Evolutionary conservation across 2,329 filamentous ascomycete species (phyloP), one percentile per base, ranked within the genome.

Genomic region (Pseudocercospora musae): DNA sequence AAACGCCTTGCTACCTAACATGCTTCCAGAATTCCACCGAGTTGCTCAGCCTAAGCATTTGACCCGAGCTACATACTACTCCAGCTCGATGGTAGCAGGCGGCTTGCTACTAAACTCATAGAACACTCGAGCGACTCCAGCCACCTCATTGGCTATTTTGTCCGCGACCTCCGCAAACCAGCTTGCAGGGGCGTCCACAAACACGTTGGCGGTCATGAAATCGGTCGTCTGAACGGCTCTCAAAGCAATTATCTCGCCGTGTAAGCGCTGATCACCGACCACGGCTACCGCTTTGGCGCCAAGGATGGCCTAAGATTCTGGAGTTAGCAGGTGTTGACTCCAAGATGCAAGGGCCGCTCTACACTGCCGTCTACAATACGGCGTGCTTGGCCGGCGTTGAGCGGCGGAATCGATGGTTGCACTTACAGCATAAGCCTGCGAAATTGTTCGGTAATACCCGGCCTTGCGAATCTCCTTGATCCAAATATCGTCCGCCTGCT

Each of bases 401-500:
- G 37, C 37, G 37, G 15, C 15, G 5, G 37, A 40, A 40, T 11
- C 33, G 29, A 11, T 31, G 9, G 29, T 1, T 8, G 8, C 29
- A 40, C 37, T 78, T n/a, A 86, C 88, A 2, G 88, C 88, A 71
- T 86, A 90, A 0, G 88, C 88, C 71, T 91, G 88, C 46, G 81
- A 83, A 66, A 90, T 90, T 70, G 93, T 76, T 62, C 89, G 77
- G 75, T 94, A 94, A 21, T 92, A 76, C 10, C 89, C 90, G 0
- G 88, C 88, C 60, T 85, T 84, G 70, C 80, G 82, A 78, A 94
- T 93, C 82, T 88, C 87, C 65, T 83, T 82, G 69, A 93, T 92
- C 78, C 90, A 93, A 72, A 94, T 93, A 72, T 86, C 73, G 71
- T 93, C 91, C 1, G 90, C 90, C 73, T 89, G 81, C n/a, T 90